Conservation (phyloP, 2,329 filamentous ascomycete species). For the Stagonosporopsis rhizophila region DNA sequence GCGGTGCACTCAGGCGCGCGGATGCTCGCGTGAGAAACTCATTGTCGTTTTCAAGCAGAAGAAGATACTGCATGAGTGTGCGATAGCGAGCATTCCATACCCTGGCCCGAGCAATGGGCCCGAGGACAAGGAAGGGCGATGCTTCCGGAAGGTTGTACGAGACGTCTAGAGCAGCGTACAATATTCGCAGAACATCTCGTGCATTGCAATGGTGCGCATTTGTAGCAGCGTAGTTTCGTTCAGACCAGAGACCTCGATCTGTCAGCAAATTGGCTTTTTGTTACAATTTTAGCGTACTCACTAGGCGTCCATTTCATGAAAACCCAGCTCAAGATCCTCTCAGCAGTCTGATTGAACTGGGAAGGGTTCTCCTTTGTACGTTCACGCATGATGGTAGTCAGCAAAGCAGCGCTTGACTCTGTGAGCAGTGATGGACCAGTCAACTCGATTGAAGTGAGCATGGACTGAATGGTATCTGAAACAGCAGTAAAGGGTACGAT, state of each 20-base stretch:
- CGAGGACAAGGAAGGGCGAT: slow-evolving; percentile 47
- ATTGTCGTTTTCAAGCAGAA: slow-evolving; percentile 45
- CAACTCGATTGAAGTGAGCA: slow-evolving; percentile 78
- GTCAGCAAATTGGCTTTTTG: slow-evolving; percentile 17
- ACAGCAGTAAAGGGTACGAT: slow-evolving; percentile 73
- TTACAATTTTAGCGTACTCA: slow-evolving; percentile 51
- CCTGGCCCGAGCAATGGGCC: slow-evolving; percentile 54
- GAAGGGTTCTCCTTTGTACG: slow-evolving; percentile 73
- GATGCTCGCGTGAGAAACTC: slow-evolving; percentile 16
- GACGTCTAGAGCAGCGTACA: slow-evolving; percentile 73
- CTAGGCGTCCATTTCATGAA: slow-evolving; percentile 83
- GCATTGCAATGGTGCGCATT: slow-evolving; percentile 70
- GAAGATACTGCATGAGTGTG: slow-evolving; percentile 58
- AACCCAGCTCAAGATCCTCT: slow-evolving; percentile 80
- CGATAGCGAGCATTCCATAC: slow-evolving; percentile 50
- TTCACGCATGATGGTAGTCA: slow-evolving; percentile 71
- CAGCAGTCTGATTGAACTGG: slow-evolving; percentile 70
- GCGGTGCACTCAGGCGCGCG: neutral
- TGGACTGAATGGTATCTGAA: slow-evolving; percentile 72
- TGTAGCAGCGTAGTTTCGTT: slow-evolving; percentile 70
- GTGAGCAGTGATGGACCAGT: slow-evolving; percentile 79
- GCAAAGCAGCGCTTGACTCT: slow-evolving; percentile 79
- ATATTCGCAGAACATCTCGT: slow-evolving; percentile 69
- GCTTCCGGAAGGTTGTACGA: slow-evolving; percentile 32
- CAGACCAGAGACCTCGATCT: slow-evolving; percentile 56